A percentile compares a stretch with the other conserved stretches of the same genome.
phyloP scores from a whole-genome alignment of 108 stramenopile genomes.

The Cylindrotheca fusiformis region DNA sequence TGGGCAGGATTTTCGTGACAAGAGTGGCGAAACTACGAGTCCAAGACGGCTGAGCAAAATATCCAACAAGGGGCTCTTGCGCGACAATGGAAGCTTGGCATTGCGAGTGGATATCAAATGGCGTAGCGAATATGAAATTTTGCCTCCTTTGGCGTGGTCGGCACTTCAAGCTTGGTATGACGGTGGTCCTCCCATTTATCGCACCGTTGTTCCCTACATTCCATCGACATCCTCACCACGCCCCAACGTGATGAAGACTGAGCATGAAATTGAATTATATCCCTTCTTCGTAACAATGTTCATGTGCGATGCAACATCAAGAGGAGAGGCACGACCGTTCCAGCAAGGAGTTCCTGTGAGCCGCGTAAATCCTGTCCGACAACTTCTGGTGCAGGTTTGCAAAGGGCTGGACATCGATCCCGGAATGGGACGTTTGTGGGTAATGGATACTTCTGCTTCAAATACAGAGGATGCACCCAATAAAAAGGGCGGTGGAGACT shows the following conservation, averaged over 20 bases:
- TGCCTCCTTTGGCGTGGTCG: conserved; percentile 81
- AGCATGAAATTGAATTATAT: conserved; percentile 85
- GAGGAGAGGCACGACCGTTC: conserved; percentile 83
- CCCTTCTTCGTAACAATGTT: conserved; percentile 84
- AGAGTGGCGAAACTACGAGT: conserved; percentile 5
- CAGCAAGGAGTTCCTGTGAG: conserved; percentile 80
- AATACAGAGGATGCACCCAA: background rate
- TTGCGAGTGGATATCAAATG: conserved; percentile 63
- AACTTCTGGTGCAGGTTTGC: conserved; percentile 64
- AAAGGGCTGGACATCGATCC: conserved; percentile 72
- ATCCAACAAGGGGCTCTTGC: conserved; percentile 63
- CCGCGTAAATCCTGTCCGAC: conserved; percentile 61
- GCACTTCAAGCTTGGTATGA: conserved; percentile 90
- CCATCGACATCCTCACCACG: conserved; percentile 8
- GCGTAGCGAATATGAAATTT: conserved; percentile 80
- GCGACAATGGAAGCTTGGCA: conserved; percentile 74
- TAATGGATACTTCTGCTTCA: conserved; percentile 32
- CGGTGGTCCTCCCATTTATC: conserved; percentile 87
- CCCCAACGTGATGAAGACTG: conserved; percentile 21
- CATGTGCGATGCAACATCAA: conserved; percentile 68
- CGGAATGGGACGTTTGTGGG: conserved; percentile 67
- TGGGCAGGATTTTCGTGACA: conserved; percentile 39
- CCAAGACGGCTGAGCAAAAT: conserved; percentile 58
- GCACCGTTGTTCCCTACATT: conserved; percentile 69
- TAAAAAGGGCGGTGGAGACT: conserved; percentile 33